Base-by-base conservation (phyloP, 2,329 filamentous ascomycete genomes). In the Phialocephala sp. region DNA sequence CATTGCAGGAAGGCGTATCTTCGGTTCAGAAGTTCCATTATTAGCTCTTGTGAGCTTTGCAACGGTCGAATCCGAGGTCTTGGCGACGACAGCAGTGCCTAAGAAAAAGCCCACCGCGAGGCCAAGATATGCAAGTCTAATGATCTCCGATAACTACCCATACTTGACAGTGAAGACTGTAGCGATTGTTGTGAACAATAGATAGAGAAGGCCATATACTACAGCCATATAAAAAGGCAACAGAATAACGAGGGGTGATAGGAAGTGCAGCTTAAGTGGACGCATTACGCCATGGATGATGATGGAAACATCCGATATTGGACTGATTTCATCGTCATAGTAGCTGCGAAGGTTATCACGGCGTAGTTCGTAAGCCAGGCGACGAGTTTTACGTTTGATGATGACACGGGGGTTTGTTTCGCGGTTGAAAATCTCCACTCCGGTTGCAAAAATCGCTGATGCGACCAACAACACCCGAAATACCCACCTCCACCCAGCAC, bases 131-230 rank as follows among this genome's bases (percentile, higher is more conserved):
- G 78, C 75, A 36, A 81, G 75, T 60, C 80, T 79, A 24, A 77
- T 76, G 0, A 82, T 71, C 0, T 81, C 79, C 3, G 77, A 74
- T 0, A 67, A 69, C 50, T 82, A 78, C 12, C 73, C 76, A 50
- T 83, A 83, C 0, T 75, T 78, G 3, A 75, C 57, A 20, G 78
- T 75, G 62, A 84, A 86, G 57, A 86, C 81, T 57, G 78, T 81
- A 0, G 79, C 77, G 72, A 82, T 85, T 1, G 84, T 83, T 1
- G 81, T 78, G 2, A 86, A 77, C 47, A 85, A 82, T 0, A 82
- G 82, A 71, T 85, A 86, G 0, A 85, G 74, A 0, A 84, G 76
- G 32, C 83, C 81, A 65, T 86, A 86, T 1, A 84, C 71, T 0
- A 85, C 76, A 0, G 80, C 79, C 8, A 85, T 76, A 64, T 85